These are phyloP conservation scores for Notholithocarpus densiflorus DNA, from an alignment of 306 rosid species.

Conservation along the genomic window DNA sequence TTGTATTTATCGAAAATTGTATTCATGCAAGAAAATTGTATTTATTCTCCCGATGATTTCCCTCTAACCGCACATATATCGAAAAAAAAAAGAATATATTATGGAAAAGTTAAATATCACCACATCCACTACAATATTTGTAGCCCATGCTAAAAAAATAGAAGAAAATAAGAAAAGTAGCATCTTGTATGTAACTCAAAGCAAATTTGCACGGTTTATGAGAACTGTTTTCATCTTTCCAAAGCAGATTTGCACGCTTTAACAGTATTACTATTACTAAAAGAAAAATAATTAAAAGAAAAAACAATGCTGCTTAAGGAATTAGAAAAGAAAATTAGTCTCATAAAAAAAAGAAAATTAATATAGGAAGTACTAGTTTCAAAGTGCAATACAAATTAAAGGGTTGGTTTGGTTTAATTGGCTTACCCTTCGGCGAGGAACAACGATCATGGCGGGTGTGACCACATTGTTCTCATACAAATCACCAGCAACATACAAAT, in stretches of 20 bases:
- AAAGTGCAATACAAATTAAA: background rate
- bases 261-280: too few relatives aligned
- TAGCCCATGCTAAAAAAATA: too few relatives aligned
- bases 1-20: too few relatives aligned
- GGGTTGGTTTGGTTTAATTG: background rate
- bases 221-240: background rate
- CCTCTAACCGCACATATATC: too few relatives aligned
- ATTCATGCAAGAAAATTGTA: too few relatives aligned
- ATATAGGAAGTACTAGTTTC: background rate
- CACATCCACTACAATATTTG: too few relatives aligned
- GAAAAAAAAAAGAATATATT: too few relatives aligned
- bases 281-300: background rate
- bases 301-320: too few relatives aligned
- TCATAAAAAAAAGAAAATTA: too few relatives aligned
- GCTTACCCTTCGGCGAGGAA: slow-evolving; percentile 73
- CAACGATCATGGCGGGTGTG: slow-evolving; percentile 82
- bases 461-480: slow-evolving; percentile 66
- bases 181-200: background rate
- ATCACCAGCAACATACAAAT: slow-evolving; percentile 71
- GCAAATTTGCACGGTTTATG: background rate
- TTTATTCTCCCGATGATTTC: too few relatives aligned
- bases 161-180: background rate
- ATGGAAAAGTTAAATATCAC: too few relatives aligned
- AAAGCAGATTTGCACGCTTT: background rate
- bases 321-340: too few relatives aligned